These are phyloP conservation scores for Mycothermus thermophilus DNA, from an alignment of 495 filamentous ascomycete genomes.

Conservation along the genomic window DNA sequence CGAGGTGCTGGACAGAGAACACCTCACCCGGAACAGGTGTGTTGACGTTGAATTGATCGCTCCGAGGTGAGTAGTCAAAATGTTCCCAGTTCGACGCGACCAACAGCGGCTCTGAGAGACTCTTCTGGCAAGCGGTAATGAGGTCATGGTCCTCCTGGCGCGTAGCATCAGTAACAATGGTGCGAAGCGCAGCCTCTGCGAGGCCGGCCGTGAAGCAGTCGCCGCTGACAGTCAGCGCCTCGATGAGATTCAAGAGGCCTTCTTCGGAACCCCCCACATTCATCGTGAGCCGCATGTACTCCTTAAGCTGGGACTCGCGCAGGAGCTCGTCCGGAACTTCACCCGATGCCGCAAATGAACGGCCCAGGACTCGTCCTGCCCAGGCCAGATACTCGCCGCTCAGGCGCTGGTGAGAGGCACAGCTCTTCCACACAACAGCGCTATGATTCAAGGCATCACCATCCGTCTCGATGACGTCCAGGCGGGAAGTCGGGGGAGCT, in stretches of 20 bases:
- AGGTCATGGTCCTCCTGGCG: constrained; percentile 32
- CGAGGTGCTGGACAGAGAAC: constrained; percentile 23
- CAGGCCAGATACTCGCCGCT: constrained; percentile 63
- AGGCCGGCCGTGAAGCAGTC: constrained; percentile 52
- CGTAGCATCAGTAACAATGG: constrained; percentile 44
- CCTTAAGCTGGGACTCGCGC: constrained; percentile 40
- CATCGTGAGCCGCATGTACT: constrained; percentile 30
- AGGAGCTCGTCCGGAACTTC: constrained; percentile 43
- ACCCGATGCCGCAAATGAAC: constrained; percentile 67
- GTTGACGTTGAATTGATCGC: constrained; percentile 21
- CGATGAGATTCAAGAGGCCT: constrained; percentile 48
- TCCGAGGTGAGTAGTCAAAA: constrained; percentile 33
- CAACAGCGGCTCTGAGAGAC: constrained; percentile 27
- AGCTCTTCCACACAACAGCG: constrained; percentile 58
- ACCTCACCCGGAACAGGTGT: constrained; percentile 12
- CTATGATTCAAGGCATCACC: constrained; percentile 44
- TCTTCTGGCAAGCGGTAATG: constrained; percentile 34
- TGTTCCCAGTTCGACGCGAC: constrained; percentile 35
- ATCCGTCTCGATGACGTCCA: constrained; percentile 51
- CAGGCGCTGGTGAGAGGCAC: constrained; percentile 43
- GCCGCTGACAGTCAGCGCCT: constrained; percentile 49
- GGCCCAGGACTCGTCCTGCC: constrained; percentile 71
- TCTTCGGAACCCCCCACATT: constrained; percentile 31
- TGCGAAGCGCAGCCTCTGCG: constrained; percentile 63
- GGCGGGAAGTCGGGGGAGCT: constrained; percentile 35